Evolutionary conservation across 768 basidiomycete species (phyloP).

Genomic region (Trametes coccinea): DNA sequence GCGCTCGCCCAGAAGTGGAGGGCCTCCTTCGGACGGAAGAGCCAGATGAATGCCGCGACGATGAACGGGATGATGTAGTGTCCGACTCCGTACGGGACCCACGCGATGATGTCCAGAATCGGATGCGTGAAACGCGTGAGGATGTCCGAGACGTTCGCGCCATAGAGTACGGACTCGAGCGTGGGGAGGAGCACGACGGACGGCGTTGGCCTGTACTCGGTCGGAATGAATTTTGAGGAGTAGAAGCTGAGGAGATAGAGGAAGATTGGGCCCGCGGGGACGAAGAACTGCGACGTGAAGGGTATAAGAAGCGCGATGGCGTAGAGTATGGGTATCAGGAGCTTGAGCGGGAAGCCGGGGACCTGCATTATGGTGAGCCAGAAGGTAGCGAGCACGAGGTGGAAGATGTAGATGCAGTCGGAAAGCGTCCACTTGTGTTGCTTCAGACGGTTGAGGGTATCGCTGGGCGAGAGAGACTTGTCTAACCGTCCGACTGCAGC

Average conservation of each 20-base stretch:
- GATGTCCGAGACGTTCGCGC: constrained; percentile 96
- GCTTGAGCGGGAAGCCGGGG: constrained; percentile 71
- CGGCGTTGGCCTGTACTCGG: constrained; percentile 71
- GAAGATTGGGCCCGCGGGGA: constrained; percentile 86
- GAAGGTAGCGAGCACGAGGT: constrained; percentile 60
- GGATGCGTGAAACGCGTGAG: constrained; percentile 94
- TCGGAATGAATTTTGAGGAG: constrained; percentile 83
- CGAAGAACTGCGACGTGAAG: constrained; percentile 86
- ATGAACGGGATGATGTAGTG: constrained; percentile 90
- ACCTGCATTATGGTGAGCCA: constrained; percentile 74
- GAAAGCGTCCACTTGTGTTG: constrained; percentile 54
- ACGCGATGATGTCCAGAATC: constrained; percentile 87
- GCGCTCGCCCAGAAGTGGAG: constrained; percentile 83
- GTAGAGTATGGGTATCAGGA: constrained; percentile 76
- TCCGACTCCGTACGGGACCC: constrained; percentile 94
- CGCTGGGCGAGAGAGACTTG: constrained; percentile 70
- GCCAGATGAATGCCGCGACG: constrained; percentile 83
- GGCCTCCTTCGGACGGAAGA: constrained; percentile 79
- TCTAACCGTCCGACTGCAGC: constrained; percentile 70
- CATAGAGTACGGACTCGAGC: constrained; percentile 92
- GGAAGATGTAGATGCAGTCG: constrained; percentile 66
- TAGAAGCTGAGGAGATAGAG: constrained; percentile 87
- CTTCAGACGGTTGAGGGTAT: constrained; percentile 61
- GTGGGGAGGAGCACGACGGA: constrained; percentile 94
- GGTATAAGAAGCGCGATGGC: constrained; percentile 71